Conservation (phyloP, 2,329 filamentous ascomycete genomes). For the Fusarium abutilonis region DNA sequence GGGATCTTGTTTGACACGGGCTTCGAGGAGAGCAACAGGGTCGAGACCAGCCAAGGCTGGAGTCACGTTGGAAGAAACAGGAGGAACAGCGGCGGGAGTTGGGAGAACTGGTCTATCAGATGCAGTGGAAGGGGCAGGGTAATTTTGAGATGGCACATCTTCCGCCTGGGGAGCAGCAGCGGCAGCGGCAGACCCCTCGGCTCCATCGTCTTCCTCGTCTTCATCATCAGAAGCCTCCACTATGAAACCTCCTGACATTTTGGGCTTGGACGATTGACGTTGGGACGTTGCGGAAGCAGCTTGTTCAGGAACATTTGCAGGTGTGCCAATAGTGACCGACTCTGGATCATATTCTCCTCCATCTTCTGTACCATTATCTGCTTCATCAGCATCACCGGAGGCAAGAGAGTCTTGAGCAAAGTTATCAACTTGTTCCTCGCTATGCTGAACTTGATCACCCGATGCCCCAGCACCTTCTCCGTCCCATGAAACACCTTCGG, state of each 20-base stretch:
- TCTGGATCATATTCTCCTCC: conserved; percentile 68
- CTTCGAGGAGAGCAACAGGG: conserved; percentile 82
- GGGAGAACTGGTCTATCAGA: conserved; percentile 40
- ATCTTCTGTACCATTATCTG: conserved; percentile 61
- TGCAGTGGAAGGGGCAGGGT: conserved; percentile 29
- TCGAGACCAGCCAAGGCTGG: conserved; percentile 64
- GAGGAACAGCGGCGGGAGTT: conserved; percentile 26
- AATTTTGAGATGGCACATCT: conserved; percentile 22
- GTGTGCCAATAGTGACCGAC: conserved; percentile 59
- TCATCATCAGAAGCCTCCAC: conserved; percentile 65
- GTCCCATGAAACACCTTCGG: conserved; percentile 60
- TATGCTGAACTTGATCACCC: conserved; percentile 66
- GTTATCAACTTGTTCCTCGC: conserved; percentile 64
- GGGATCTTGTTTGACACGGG: conserved; percentile 90
- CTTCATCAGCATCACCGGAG: conserved; percentile 62
- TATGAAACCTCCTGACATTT: conserved; percentile 68
- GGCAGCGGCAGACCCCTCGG: conserved; percentile 43
- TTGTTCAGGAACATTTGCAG: conserved; percentile 51
- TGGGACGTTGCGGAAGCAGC: conserved; percentile 45
- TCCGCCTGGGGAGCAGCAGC: conserved; percentile 30
- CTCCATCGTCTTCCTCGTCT: conserved; percentile 64
- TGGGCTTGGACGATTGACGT: conserved; percentile 60
- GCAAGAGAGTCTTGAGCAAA: conserved; percentile 58
- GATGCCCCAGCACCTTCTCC: conserved; percentile 64
- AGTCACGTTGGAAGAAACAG: conserved; percentile 48